A percentile compares a stretch with the other conserved stretches of the same genome.
Conservation (phyloP, 176 grass and related monocot species). For the Oryza coarctata region DNA sequence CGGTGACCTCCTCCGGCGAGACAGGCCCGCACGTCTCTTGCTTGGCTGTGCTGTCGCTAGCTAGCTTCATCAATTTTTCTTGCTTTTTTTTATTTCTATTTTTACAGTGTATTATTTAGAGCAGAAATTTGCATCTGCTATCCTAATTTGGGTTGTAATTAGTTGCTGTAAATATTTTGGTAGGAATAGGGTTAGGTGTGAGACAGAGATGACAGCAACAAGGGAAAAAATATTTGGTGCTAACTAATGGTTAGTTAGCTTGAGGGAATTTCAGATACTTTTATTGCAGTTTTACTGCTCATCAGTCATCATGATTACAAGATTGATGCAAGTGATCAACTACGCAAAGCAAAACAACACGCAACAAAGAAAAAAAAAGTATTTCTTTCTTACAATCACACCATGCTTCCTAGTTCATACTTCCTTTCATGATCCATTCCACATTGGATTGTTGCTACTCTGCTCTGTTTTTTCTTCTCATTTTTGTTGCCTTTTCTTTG, state of each 20-base stretch:
- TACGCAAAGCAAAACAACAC: background rate
- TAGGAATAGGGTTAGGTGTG: conserved; percentile 5
- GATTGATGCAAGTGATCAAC: background rate
- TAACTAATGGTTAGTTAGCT: background rate
- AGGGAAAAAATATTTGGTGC: background rate
- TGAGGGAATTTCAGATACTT: background rate
- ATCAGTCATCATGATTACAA: background rate
- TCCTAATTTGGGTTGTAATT: background rate
- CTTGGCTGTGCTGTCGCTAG: too few relatives aligned
- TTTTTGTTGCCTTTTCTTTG: background rate
- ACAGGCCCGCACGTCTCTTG: background rate
- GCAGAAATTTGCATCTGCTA: background rate
- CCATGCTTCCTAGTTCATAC: background rate
- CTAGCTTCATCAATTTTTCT: background rate
- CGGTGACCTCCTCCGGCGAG: conserved; percentile 17
- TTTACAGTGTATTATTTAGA: conserved; percentile 9
- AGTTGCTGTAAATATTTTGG: conserved; percentile 34
- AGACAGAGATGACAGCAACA: conserved; percentile 9
- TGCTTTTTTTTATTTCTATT: background rate
- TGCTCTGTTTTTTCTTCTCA: background rate
- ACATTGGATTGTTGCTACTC: background rate
- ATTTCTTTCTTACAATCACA: conserved; percentile 1
- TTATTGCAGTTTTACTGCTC: background rate
- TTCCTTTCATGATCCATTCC: background rate
- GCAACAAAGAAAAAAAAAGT: background rate